phyloP scores from a whole-genome alignment of 441 rosid genomes.

The Jatropha podagrica region DNA sequence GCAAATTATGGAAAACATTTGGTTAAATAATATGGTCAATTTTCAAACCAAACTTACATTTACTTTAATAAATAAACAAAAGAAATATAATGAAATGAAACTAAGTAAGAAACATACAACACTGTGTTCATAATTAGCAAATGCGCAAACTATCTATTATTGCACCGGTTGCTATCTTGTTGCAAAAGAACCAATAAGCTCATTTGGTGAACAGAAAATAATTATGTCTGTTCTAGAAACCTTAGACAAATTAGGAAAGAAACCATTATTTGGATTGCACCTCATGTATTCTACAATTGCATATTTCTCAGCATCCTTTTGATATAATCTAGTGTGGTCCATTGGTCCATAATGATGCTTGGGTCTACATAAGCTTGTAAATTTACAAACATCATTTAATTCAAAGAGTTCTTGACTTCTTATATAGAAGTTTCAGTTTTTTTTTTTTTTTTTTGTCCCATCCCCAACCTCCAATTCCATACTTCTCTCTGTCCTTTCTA shows the following conservation, averaged over 20 bases:
- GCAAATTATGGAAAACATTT: too few species aligned
- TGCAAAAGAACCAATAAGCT: conserved; percentile 96
- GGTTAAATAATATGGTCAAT: too few species aligned
- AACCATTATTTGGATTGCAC: conserved; percentile 91
- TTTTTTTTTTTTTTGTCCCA: too few species aligned
- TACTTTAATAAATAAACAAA: too few species aligned
- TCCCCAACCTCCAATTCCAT: neutral
- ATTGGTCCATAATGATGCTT: conserved; percentile 90
- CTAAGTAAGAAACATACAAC: too few species aligned
- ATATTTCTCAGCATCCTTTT: conserved; percentile 65
- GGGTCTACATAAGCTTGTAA: conserved; percentile 95
- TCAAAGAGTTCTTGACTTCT: neutral
- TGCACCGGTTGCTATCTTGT: conserved; percentile 77
- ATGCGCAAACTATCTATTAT: conserved; percentile 60
- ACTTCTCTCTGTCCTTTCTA: neutral
- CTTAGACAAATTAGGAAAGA: conserved; percentile 81
- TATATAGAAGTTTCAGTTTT: neutral
- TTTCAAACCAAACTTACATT: too few species aligned
- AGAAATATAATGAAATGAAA: too few species aligned
- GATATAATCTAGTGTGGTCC: conserved; percentile 39
- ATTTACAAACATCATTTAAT: neutral
- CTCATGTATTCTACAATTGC: conserved; percentile 87
- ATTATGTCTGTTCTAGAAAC: conserved; percentile 77
- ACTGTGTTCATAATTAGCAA: too few species aligned
- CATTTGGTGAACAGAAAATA: conserved; percentile 95